phyloP scores from a whole-genome alignment of 2,329 filamentous ascomycete species.

The Colletotrichum navitas region DNA sequence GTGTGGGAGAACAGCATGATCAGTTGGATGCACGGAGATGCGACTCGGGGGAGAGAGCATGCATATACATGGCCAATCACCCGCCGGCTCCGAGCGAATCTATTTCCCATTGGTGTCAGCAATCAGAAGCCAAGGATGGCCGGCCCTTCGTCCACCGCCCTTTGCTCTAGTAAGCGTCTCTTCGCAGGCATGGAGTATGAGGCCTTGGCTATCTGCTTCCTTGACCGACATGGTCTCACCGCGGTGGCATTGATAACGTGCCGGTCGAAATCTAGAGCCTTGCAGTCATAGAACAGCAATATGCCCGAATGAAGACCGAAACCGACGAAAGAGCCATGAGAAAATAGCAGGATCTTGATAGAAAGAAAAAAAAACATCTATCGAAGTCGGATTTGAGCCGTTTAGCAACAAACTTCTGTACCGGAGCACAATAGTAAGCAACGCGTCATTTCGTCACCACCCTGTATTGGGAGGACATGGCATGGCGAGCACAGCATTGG shows the following conservation, averaged over 20 bases:
- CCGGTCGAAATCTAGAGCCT: background rate
- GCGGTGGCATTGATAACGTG: background rate
- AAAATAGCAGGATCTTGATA: background rate
- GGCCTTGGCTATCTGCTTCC: background rate
- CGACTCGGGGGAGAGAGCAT: background rate
- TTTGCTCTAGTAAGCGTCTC: background rate
- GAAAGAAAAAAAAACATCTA: background rate
- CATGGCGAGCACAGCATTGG: background rate
- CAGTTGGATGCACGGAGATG: conserved; percentile 2
- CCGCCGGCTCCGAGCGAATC: background rate
- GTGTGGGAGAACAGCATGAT: background rate
- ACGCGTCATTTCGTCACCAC: background rate
- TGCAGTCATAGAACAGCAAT: background rate
- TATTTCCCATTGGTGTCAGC: conserved; percentile 2
- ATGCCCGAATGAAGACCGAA: background rate
- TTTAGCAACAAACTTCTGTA: no score
- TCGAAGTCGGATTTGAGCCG: background rate
- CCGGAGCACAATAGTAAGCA: background rate
- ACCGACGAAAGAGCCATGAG: background rate
- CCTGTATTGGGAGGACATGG: background rate
- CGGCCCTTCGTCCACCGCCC: background rate
- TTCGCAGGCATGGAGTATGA: background rate
- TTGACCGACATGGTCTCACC: conserved; percentile 7
- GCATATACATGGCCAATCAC: background rate
- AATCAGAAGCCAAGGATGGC: background rate